Base-by-base conservation (phyloP, 1,284 basidiomycete genomes). In the Leccinum solheimii region DNA sequence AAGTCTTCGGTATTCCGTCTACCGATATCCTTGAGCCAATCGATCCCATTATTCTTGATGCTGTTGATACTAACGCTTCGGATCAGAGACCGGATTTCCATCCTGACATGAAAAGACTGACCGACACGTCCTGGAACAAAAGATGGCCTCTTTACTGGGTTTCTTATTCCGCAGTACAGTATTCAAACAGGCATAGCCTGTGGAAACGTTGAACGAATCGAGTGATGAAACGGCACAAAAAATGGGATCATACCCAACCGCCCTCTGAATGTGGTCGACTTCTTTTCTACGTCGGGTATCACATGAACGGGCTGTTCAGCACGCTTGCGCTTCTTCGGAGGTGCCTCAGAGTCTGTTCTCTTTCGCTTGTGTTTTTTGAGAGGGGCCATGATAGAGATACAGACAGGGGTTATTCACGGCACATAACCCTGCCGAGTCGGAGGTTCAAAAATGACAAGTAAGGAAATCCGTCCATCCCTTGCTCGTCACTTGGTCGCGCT, bases 131-230 rank as follows among this genome's bases (percentile, higher is more conserved):
- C 91, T 79, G 2, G 86, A 88, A 69, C 90, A 92, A 68, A 95
- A 95, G 23, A 92, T 77, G 0, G 87, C 76, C 11, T 84, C 80
- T 2, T 66, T 75, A 0, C 83, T 79, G 7, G 91, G 90, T 62
- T 87, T 88, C 65, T 81, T 81, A 62, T 82, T 87, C 55, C 93
- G 83, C 5, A 95, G 76, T 26, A 95, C 80, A 0, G 93, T 94
- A 70, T 95, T 95, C 53, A 95, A 75, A 70, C 93, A 95, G 1
- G 94, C 93, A 70, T 94, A 90, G 10, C 84, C 85, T 79, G 38
- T 7, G 21, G 13, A 52, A 19, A 45, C 23, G 11, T 32, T 32
- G 50, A 36, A 62, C 53, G 23, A 32, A 19, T 51, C 11, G 5
- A 10, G 19, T 3, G 16, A 36, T 64, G 49, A 43, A 62, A 48